Base-by-base conservation (phyloP, 306 rosid species). In the Amphicarpaea edgeworthii region DNA sequence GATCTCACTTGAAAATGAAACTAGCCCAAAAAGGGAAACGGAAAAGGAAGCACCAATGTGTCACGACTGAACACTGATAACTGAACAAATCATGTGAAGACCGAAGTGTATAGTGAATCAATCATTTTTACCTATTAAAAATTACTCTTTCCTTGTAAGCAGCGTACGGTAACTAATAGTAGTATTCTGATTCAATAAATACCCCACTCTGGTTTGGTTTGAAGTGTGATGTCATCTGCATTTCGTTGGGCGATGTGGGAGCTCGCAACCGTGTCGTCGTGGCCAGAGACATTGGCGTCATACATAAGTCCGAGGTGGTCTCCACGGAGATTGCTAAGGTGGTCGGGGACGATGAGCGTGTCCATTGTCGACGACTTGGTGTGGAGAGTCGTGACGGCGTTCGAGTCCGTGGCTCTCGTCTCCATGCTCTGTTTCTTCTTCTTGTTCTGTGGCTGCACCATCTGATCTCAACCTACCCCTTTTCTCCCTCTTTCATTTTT, bases 361-460 rank as follows among this genome's bases (percentile, higher is more conserved):
- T 77, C 93, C 40, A 85, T 90, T 23, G 83, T 94, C 0, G 97
- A 91, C 64, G 97, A 94, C 12, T 64, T 91, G 43, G 21, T 91
- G n/a, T 94, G 97, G 97, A 73, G 86, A 4, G 23, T 94, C 24
- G 70, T 87, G 10, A 87, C 86, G n/a, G 98, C 97, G 6, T 81
- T 90, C 16, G 98, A 94, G 32, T 91, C 96, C 6, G 88, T 91
- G 0, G 96, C 91, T 63, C 77, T 94, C 15, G 86, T 82, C 62
- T 88, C 97, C 26, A 88, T 90, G 87, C 93, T 94, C 68, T 83
- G 89, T 76, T 90, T 91, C 87, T 94, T 94, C 91, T 91, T 91
- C 63, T 53, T 91, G 49, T 94, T 87, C 90, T 93, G 86, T 61
- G 98, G 98, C 42, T 93, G 97, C 32, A 90, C 91, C 41, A 19